Base-by-base conservation (phyloP, 202 grass and related monocot genomes). In the Digitaria exilis region DNA sequence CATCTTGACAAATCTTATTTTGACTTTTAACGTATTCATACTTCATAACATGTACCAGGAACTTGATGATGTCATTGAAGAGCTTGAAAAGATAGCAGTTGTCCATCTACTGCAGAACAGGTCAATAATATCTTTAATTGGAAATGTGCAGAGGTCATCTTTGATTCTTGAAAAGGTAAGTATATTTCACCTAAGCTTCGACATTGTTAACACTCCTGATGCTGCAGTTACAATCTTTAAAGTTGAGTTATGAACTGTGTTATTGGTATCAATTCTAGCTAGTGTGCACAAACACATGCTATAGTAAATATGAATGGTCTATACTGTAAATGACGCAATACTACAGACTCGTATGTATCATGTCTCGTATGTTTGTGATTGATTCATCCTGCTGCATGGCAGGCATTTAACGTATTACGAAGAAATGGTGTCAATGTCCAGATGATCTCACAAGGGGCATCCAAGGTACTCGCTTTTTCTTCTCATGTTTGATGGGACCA, bases 401-500 rank as follows among this genome's bases (percentile, higher is more conserved):
- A 98, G 96, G 96, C 92, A 16, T 98, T 98, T 69, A 93, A 84
- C 56, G 96, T 98, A 62, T 76, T 98, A 50, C 84, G 96, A 15
- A 91, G 75, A 82, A 92, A 89, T 54, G 89, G 93, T 26, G 87
- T 98, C 25, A 98, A 95, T 32, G 96, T 98, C 62, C 92, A 98
- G 90, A 98, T 98, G 96, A 98, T 98, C 71, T 98, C 96, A 4
- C 96, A 98, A 91, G 96, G 96, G 55, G 96, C 96, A 10, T 98
- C 96, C 29, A 98, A 98, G 96, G 96, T 98, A 88, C 9, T 21
- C 24, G 7, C 26, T 19, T 32, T 84, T 77, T 51, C 56, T 3
- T 60, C 58, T 43, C 6, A 13, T 61, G 67, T 62, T 71, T 61
- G 41, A 49, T 49, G 54, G 19, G 8, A 4, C 7, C 45, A 71